Conservation (phyloP, 1,139 yeast species). For the Pichia sp. region DNA sequence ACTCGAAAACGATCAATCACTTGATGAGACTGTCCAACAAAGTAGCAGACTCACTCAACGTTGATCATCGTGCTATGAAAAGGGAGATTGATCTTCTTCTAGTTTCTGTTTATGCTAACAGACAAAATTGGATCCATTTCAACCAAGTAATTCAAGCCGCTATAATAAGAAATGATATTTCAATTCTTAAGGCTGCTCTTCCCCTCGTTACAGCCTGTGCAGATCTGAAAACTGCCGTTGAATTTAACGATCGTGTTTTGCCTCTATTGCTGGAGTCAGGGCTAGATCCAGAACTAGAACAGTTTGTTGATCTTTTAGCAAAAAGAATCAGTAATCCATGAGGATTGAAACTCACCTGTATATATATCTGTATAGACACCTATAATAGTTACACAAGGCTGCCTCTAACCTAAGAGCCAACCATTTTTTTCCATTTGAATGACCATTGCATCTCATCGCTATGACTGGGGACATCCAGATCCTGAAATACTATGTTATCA, state of each 20-base stretch:
- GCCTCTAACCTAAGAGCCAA: constrained; percentile 2
- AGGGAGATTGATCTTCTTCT: constrained; percentile 31
- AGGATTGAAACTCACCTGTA: constrained; percentile 2
- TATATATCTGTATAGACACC: background rate
- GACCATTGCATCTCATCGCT: constrained; percentile 20
- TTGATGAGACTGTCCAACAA: constrained; percentile 20
- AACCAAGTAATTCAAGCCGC: constrained; percentile 33
- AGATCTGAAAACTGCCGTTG: constrained; percentile 13
- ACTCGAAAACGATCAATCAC: constrained; percentile 23
- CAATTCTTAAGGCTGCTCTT: constrained; percentile 31
- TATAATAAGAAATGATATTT: constrained; percentile 21
- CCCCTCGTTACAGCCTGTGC: constrained; percentile 24
- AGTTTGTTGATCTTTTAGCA: constrained; percentile 13
- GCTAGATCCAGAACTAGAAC: constrained; percentile 14
- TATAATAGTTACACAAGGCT: background rate
- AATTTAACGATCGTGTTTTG: constrained; percentile 21
- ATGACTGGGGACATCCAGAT: constrained; percentile 9
- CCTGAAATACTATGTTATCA: constrained; percentile 20
- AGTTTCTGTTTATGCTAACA: constrained; percentile 36
- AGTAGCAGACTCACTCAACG: constrained; percentile 19
- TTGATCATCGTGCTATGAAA: constrained; percentile 19
- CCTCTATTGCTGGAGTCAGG: constrained; percentile 22
- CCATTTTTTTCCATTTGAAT: constrained; percentile 27
- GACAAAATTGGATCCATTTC: constrained; percentile 34
- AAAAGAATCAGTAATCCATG: constrained; percentile 7